Conservation (phyloP, 2,329 filamentous ascomycete species). For the Aaosphaeria arxii region DNA sequence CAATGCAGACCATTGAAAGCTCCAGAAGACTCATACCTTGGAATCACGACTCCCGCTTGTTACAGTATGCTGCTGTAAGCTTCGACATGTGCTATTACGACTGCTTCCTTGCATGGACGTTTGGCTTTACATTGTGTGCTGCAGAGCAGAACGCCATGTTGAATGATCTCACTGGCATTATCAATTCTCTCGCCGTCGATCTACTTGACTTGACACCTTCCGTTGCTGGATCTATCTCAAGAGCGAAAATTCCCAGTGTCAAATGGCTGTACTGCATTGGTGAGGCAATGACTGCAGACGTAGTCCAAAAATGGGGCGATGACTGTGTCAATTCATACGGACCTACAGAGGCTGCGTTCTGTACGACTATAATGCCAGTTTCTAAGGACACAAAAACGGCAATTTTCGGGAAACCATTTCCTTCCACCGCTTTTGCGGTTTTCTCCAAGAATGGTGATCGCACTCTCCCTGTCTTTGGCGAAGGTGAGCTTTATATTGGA, state of each 20-base stretch:
- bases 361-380: slow-evolving; percentile 41
- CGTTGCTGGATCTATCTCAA: slow-evolving; percentile 35
- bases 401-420: slow-evolving; percentile 43
- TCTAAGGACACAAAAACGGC: slow-evolving; percentile 26
- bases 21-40: slow-evolving; percentile 40
- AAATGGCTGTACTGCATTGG: slow-evolving; percentile 46
- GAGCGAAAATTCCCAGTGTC: slow-evolving; percentile 32
- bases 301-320: slow-evolving; percentile 37
- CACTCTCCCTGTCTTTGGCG: slow-evolving; percentile 36
- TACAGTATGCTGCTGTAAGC: slow-evolving; percentile 43
- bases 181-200: slow-evolving; percentile 33
- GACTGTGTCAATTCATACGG: slow-evolving; percentile 46
- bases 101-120: slow-evolving; percentile 45
- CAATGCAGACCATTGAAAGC: slow-evolving; percentile 41
- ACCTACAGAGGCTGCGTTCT: slow-evolving; percentile 44
- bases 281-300: slow-evolving; percentile 40
- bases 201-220: slow-evolving; percentile 44
- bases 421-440: slow-evolving; percentile 39
- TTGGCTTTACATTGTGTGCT: slow-evolving; percentile 43
- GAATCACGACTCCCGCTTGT: slow-evolving; percentile 33
- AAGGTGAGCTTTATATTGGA: slow-evolving; percentile 47
- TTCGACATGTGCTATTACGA: slow-evolving; percentile 50
- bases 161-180: slow-evolving; percentile 33
- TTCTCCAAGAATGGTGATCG: slow-evolving; percentile 26
- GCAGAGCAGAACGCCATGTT: slow-evolving; percentile 38